Percentiles rank a stretch among this genome's conserved stretches.
Evolutionary conservation across 176 grass and related monocot genomes (phyloP).

Genomic region (Rhynchospora tenuis): DNA sequence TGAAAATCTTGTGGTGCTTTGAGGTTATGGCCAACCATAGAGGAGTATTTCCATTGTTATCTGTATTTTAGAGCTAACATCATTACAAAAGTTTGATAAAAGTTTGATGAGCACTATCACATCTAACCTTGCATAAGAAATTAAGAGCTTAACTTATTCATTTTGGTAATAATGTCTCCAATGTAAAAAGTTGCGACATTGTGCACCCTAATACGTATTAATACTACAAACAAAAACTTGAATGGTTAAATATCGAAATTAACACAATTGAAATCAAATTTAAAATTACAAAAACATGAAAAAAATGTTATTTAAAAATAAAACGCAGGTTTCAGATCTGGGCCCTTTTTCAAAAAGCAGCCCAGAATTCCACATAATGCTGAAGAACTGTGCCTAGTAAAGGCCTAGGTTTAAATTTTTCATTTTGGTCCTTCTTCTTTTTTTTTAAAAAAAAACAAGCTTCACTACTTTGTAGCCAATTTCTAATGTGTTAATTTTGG

Average conservation of each 20-base stretch:
- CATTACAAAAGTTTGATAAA: not conserved
- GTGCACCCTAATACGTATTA: not conserved
- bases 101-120: not conserved
- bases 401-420: not conserved
- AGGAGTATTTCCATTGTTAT: conserved; percentile 51
- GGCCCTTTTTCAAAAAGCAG: not conserved
- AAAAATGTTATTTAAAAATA: not conserved
- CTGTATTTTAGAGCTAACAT: not conserved
- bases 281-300: not conserved
- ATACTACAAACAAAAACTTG: not conserved
- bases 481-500: not conserved
- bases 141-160: not conserved
- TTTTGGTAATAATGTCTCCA: not conserved
- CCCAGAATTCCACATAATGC: not conserved
- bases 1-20: conserved; percentile 83
- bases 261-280: not conserved
- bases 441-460: not conserved
- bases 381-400: not conserved
- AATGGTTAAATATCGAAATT: not conserved
- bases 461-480: not conserved
- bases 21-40: conserved; percentile 60
- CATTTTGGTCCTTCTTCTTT: not conserved
- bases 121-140: conserved; percentile 1
- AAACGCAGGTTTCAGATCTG: not conserved
- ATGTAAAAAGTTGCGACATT: not conserved